Percentiles rank a stretch among this genome's conserved stretches.
Conservation (phyloP, 768 basidiomycete species). For the Pulveroboletus sp. region DNA sequence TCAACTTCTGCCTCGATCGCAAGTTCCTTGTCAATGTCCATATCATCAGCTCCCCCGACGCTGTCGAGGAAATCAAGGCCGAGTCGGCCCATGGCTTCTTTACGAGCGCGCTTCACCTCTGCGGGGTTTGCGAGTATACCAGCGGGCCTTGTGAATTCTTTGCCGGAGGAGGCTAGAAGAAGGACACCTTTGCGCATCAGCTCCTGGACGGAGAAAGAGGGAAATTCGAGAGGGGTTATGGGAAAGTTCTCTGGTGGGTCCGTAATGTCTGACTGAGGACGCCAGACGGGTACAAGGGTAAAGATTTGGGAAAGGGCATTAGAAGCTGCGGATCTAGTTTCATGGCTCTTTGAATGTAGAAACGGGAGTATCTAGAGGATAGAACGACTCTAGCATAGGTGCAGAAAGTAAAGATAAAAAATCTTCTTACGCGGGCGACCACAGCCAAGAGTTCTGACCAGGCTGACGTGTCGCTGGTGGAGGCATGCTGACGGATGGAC, state of each 20-base stretch:
- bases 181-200: conserved; percentile 72
- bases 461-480: conserved; percentile 61
- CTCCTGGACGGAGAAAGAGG: conserved; percentile 71
- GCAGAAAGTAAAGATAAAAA: not conserved
- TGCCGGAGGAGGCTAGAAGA: conserved; percentile 88
- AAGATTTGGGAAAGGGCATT: conserved; percentile 86
- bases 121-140: conserved; percentile 67
- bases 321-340: conserved; percentile 87
- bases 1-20: conserved; percentile 53
- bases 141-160: conserved; percentile 77
- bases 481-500: conserved; percentile 48
- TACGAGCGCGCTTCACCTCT: conserved; percentile 83
- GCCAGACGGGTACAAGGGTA: conserved; percentile 77
- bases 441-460: conserved; percentile 92
- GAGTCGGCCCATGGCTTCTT: conserved; percentile 82
- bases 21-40: conserved; percentile 83
- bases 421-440: conserved; percentile 66
- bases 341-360: conserved; percentile 86
- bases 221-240: conserved; percentile 50
- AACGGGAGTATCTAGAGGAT: conserved; percentile 74
- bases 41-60: conserved; percentile 66
- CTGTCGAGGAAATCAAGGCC: conserved; percentile 83
- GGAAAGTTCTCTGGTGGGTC: conserved; percentile 26
- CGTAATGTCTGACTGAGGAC: conserved; percentile 30
- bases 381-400: not conserved